Evolutionary conservation across 164 flowering plant species (phyloP).

Genomic region (Umbellularia californica): DNA sequence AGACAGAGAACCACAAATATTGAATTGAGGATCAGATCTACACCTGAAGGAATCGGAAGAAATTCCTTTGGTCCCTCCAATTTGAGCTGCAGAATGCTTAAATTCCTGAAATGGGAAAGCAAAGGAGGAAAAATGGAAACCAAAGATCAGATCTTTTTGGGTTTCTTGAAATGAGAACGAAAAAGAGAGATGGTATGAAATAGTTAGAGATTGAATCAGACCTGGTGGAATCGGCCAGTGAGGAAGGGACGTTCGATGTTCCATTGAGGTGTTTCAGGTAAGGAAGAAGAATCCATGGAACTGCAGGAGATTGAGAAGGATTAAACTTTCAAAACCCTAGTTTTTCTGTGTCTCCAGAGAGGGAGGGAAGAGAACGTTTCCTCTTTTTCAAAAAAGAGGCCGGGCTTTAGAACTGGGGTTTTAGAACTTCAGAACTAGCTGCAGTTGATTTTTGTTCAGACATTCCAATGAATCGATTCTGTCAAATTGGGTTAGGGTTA

Average conservation of each 20-base stretch:
- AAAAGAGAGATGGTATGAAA: neutral
- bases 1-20: neutral
- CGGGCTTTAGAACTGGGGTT: too few relatives aligned
- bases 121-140: neutral
- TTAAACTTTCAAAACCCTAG: too few relatives aligned
- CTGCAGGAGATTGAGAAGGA: neutral
- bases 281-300: slow-evolving; percentile 25
- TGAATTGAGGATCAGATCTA: neutral
- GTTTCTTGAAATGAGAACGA: neutral
- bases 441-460: too few relatives aligned
- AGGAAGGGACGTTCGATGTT: slow-evolving; percentile 74
- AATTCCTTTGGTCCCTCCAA: slow-evolving; percentile 25
- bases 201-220: slow-evolving; percentile 5
- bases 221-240: slow-evolving; percentile 86
- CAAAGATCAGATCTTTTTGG: neutral
- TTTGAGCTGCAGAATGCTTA: slow-evolving; percentile 34
- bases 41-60: slow-evolving; percentile 51
- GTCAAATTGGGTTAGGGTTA: too few relatives aligned
- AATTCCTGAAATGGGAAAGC: slow-evolving; percentile 34
- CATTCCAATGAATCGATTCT: too few relatives aligned
- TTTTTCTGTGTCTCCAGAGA: too few relatives aligned
- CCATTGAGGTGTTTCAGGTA: slow-evolving; percentile 70
- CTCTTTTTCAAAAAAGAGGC: too few relatives aligned
- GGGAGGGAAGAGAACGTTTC: too few relatives aligned
- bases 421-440: too few relatives aligned